Evolutionary conservation across 495 filamentous ascomycete species (phyloP).

Genomic region (Penicillium turbatum): DNA sequence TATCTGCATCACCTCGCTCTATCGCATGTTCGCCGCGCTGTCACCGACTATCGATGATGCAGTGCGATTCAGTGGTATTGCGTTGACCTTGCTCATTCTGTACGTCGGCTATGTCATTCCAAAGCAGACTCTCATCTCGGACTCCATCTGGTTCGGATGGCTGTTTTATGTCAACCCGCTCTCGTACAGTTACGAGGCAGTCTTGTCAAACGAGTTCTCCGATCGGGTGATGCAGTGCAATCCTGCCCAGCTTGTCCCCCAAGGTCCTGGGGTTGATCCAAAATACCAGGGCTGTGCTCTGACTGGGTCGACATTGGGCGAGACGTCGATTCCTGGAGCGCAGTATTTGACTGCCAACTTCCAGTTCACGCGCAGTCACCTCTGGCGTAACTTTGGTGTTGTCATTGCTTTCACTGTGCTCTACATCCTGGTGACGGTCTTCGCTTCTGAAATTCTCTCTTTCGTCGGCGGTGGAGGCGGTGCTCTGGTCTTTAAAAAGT

Average conservation of each 20-base stretch:
- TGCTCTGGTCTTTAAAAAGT: conserved; percentile 65
- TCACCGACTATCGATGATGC: conserved; percentile 71
- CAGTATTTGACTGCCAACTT: conserved; percentile 55
- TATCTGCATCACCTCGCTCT: conserved; percentile 63
- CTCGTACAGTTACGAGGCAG: conserved; percentile 67
- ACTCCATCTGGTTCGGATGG: conserved; percentile 78
- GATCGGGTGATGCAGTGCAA: conserved; percentile 56
- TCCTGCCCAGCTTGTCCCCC: conserved; percentile 52
- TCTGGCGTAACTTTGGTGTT: conserved; percentile 82
- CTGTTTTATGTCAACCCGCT: conserved; percentile 71
- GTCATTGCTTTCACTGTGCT: conserved; percentile 64
- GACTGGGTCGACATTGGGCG: conserved; percentile 48
- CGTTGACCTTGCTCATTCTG: conserved; percentile 62
- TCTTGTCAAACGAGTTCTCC: conserved; percentile 66
- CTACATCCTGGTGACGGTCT: conserved; percentile 63
- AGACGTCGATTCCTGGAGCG: conserved; percentile 49
- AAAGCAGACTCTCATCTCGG: conserved; percentile 54
- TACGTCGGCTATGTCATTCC: conserved; percentile 82
- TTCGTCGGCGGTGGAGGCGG: conserved; percentile 52
- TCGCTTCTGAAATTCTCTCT: conserved; percentile 52
- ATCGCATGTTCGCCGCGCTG: conserved; percentile 72
- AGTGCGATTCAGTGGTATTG: conserved; percentile 65
- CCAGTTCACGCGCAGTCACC: conserved; percentile 57
- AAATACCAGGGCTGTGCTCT: conserved; percentile 60
- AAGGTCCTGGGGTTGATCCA: conserved; percentile 46